phyloP scores from a whole-genome alignment of 345 rosid species.

The Pseudoturritis turrita region DNA sequence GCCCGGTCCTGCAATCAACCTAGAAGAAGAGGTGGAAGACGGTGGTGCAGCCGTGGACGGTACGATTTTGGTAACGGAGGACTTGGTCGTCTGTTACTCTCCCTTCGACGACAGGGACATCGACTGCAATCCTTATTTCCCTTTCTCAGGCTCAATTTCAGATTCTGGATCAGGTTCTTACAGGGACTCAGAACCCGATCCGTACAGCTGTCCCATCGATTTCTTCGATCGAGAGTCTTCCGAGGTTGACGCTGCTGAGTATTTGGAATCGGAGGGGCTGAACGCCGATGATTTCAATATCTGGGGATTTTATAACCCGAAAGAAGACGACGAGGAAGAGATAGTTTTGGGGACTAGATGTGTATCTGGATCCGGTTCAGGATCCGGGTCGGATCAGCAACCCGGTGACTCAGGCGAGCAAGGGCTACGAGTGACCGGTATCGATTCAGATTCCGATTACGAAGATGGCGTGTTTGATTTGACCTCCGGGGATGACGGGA shows the following conservation, averaged over 20 bases:
- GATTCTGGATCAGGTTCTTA: conserved; percentile 24
- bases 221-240: conserved; percentile 26
- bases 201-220: background rate
- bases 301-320: conserved; percentile 27
- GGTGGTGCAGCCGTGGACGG: background rate
- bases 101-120: conserved; percentile 1
- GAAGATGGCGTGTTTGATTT: conserved; percentile 36
- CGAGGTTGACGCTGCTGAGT: conserved; percentile 20
- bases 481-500: conserved; percentile 9
- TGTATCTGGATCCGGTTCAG: conserved; percentile 1
- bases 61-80: background rate
- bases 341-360: conserved; percentile 15
- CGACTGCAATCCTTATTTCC: conserved; percentile 33
- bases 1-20: conserved; percentile 16
- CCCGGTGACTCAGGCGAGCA: conserved; percentile 4
- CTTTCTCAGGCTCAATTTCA: conserved; percentile 23
- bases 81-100: conserved; percentile 2
- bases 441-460: conserved; percentile 48
- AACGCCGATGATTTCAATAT: conserved; percentile 21
- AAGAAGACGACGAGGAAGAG: conserved; percentile 24
- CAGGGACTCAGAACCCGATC: conserved; percentile 20
- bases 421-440: conserved; percentile 45
- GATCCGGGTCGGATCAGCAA: conserved; percentile 19
- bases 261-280: conserved; percentile 14
- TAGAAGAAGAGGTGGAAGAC: conserved; percentile 18